These are phyloP conservation scores for Solanum lycopersicoides DNA, from an alignment of 257 asterid species.

Conservation along the genomic window DNA sequence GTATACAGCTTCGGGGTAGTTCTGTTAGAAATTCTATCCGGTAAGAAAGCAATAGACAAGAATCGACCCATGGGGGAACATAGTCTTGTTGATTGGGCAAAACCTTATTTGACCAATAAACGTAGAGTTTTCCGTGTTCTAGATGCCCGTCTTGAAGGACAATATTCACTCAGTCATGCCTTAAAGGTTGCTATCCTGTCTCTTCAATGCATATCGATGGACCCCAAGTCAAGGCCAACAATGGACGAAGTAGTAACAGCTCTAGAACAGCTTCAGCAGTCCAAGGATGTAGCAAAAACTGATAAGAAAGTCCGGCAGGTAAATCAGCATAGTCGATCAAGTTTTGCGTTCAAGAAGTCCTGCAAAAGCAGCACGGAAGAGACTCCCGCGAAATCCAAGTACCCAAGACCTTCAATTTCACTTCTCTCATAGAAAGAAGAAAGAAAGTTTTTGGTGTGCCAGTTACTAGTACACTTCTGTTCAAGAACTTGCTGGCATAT, in stretches of 20 bases:
- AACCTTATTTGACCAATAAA: slow-evolving; percentile 58
- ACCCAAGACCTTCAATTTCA: slow-evolving; percentile 40
- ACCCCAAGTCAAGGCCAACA: slow-evolving; percentile 44
- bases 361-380: slow-evolving; percentile 15
- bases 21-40: slow-evolving; percentile 54
- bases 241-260: slow-evolving; percentile 53
- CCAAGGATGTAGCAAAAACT: slow-evolving; percentile 20
- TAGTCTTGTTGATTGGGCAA: slow-evolving; percentile 67
- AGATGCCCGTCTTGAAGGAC: slow-evolving; percentile 59
- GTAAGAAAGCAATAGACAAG: slow-evolving; percentile 68
- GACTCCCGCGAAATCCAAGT: not conserved
- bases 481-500: not conserved
- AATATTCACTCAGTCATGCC: slow-evolving; percentile 33
- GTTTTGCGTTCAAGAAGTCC: slow-evolving; percentile 7
- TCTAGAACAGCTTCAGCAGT: slow-evolving; percentile 44
- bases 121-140: slow-evolving; percentile 43
- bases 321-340: slow-evolving; percentile 14
- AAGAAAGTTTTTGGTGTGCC: not conserved
- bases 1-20: slow-evolving; percentile 76
- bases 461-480: not conserved
- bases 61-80: slow-evolving; percentile 64
- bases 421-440: not conserved
- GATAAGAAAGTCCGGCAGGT: slow-evolving; percentile 16
- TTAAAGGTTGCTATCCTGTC: slow-evolving; percentile 41
- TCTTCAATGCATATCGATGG: slow-evolving; percentile 42